Evolutionary conservation across 176 grass and related monocot genomes (phyloP).

Genomic region (Ananas comosus): DNA sequence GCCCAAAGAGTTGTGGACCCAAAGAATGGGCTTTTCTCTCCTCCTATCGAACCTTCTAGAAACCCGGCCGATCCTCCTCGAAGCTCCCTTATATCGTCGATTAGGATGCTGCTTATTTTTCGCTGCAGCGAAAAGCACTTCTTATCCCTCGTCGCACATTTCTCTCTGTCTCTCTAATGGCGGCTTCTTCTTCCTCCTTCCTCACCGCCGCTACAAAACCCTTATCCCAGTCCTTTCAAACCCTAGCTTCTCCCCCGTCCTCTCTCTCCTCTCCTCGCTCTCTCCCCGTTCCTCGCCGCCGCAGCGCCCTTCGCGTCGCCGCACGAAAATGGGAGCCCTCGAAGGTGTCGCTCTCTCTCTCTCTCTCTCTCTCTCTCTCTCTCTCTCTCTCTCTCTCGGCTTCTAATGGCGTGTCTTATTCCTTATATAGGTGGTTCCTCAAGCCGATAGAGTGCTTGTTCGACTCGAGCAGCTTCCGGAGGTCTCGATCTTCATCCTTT

Average conservation of each 20-base stretch:
- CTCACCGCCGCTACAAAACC: slow-evolving; percentile 25
- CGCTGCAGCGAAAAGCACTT: background rate
- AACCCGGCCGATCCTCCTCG: background rate
- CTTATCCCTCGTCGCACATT: background rate
- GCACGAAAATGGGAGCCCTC: slow-evolving; percentile 69
- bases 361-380: no score
- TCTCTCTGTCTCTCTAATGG: slow-evolving; percentile 23
- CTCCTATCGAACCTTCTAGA: slow-evolving; percentile 20
- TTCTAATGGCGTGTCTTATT: background rate
- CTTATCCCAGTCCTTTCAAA: slow-evolving; percentile 3
- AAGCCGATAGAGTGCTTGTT: slow-evolving; percentile 75
- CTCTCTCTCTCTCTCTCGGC: background rate
- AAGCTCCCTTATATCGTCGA: slow-evolving; percentile 1
- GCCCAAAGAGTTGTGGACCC: no score
- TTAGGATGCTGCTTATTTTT: no score
- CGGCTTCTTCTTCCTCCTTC: slow-evolving; percentile 33
- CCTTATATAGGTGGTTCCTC: slow-evolving; percentile 56
- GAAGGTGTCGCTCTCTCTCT: slow-evolving; percentile 50
- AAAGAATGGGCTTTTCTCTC: background rate
- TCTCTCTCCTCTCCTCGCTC: slow-evolving; percentile 6
- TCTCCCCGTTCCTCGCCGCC: slow-evolving; percentile 17
- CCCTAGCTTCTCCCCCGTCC: slow-evolving; percentile 10
- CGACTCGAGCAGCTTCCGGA: slow-evolving; percentile 81
- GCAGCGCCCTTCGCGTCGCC: slow-evolving; percentile 29
- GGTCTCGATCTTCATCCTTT: slow-evolving; percentile 25